phyloP scores from a whole-genome alignment of 2,329 filamentous ascomycete genomes.

The Chaetoscypha palmicola region DNA sequence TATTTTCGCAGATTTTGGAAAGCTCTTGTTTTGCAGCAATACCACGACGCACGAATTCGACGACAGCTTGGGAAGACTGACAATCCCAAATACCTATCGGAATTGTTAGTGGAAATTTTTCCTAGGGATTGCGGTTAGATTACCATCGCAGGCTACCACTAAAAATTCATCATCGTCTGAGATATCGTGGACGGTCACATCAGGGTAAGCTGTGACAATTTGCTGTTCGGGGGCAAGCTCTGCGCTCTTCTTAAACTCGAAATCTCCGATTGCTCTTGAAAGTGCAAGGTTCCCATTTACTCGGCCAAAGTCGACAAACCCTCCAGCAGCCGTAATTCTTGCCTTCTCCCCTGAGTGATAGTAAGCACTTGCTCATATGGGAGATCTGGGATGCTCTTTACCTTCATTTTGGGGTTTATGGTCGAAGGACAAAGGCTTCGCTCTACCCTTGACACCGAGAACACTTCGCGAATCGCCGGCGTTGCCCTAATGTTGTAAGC shows the following conservation, averaged over 20 bases:
- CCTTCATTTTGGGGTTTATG: slow-evolving; percentile 99
- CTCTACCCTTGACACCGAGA: slow-evolving; percentile 90
- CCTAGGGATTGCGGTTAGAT: slow-evolving; percentile 27
- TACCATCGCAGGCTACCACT: slow-evolving; percentile 88
- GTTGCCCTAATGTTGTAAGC: slow-evolving; percentile 63
- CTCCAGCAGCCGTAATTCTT: slow-evolving; percentile 88
- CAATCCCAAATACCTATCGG: slow-evolving; percentile 94
- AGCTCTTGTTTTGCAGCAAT: slow-evolving; percentile 96
- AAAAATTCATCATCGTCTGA: slow-evolving; percentile 93
- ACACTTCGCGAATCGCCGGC: slow-evolving; percentile 94
- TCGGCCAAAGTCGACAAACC: slow-evolving; percentile 96
- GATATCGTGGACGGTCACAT: slow-evolving; percentile 86
- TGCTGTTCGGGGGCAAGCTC: slow-evolving; percentile 96
- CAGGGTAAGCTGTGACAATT: slow-evolving; percentile 94
- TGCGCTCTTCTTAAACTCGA: slow-evolving; percentile 99
- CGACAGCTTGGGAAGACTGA: slow-evolving; percentile 93
- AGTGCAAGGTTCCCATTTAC: slow-evolving; percentile 97
- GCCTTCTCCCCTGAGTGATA: slow-evolving; percentile 75
- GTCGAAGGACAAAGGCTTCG: slow-evolving; percentile 97
- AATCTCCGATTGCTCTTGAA: slow-evolving; percentile 95
- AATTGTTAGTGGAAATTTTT: slow-evolving; percentile 18
- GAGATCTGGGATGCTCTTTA: slow-evolving; percentile 33
- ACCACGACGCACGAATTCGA: slow-evolving; percentile 93
- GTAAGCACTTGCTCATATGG: slow-evolving; percentile 23
- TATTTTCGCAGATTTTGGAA: slow-evolving; percentile 95